Evolutionary conservation across 805 yeast genomes (phyloP), one percentile per base, ranked within the genome.

Genomic region (Candida awuae): DNA sequence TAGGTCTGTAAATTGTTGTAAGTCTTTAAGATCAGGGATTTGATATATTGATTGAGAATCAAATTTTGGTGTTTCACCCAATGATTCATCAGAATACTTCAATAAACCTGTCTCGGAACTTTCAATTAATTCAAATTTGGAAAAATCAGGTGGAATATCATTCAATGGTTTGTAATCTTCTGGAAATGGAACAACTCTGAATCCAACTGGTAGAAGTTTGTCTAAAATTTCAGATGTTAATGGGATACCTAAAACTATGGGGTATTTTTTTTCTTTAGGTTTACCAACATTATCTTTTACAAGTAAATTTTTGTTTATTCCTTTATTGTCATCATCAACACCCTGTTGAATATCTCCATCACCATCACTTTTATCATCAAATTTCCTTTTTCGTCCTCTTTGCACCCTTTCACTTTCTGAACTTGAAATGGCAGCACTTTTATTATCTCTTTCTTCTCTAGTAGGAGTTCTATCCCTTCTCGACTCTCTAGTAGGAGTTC

Each of bases 1-100:
- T 29, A 77, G 75, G 26, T 76, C 79, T 49, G 77, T 83, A 59
- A 84, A 78, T 52, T 65, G 78, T 51, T 75, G 79, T 12, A 86
- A 55, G 22, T 82, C 87, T 28, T 69, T 68, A 0, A 78, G 68
- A 0, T 80, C 86, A 0, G 87, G 82, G 1, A 80, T 66, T 17
- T 77, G 79, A 3, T 73, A 61, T 1, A 77, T 67, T 19, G 73
- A 43, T 12, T 53, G 52, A 3, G 62, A 66, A 50, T 44, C 66
- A 54, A 41, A 40, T 38, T 47, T 53, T 34, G 61, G 51, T 34
- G 58, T 52, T 14, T 56, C 46, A 22, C 52, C 23, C 47, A 44
- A 22, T 8, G 35, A 40, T 12, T 48, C 55, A 15, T 65, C 64
- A 14, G 59, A 70, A 32, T 54, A 50, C 7, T 56, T 51, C 6